Evolutionary conservation across 495 filamentous ascomycete species (phyloP), one percentile per base, ranked within the genome.

Genomic region (Peziza echinospora): DNA sequence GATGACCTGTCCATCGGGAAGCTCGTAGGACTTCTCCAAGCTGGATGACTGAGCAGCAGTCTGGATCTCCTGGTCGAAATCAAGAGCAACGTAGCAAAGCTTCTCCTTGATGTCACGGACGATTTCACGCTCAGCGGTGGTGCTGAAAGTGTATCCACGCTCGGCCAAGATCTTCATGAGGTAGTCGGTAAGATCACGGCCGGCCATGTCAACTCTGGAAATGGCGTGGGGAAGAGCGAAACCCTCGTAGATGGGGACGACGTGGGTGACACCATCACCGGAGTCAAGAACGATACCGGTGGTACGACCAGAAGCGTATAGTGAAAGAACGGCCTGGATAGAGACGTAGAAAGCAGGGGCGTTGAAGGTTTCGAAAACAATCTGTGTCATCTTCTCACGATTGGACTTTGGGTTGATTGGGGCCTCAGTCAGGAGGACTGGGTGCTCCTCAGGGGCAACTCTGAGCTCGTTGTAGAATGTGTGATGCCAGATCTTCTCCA

Each of bases 41-140:
- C 74, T 85, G 63, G 89, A 96, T 55, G 76, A 80, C 73, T 97
- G 89, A 65, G 84, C 87, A 57, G 89, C 91, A 57, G 91, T 97
- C 78, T 97, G 89, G 66, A 97, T 96, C 72, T 97, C 89, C 71
- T 97, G 89, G 73, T 97, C 89, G 62, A 97, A 97, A 57, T 99
- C 85, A 47, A 81, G 62, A 40, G 91, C 86, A 17, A 99, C 80
- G 55, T 99, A 99, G 43, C 80, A 78, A 41, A 80, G 73, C 60
- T 83, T 80, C 72, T 99, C 89, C 68, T 99, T 99, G 59, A 97
- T 94, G 63, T 82, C 73, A 49, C 87, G 77, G 44, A 97, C 89
- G 24, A 93, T 81, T 67, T 97, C 89, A 67, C 94, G 94, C 68
- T 97, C 89, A 11, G 89, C 89, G 61, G 84, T 93, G 7, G 89